Evolutionary conservation across 495 filamentous ascomycete genomes (phyloP).

Genomic region (Podospora fimiseda): DNA sequence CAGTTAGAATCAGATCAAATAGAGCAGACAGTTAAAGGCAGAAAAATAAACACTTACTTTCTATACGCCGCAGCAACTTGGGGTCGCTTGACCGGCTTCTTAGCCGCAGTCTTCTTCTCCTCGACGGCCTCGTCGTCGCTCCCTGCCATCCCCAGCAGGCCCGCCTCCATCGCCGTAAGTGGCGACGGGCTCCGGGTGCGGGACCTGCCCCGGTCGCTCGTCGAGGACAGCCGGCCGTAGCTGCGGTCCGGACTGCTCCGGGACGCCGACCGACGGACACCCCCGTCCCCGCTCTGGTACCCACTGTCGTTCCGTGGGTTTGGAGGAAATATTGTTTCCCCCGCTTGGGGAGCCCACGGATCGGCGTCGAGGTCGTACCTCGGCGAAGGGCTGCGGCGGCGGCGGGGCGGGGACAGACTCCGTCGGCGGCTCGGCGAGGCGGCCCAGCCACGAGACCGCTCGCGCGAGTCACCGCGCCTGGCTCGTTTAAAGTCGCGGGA

Average conservation of each 20-base stretch:
- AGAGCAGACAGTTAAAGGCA: neutral
- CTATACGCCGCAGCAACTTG: conserved; percentile 26
- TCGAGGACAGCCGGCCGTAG: conserved; percentile 4
- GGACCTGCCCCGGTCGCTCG: conserved; percentile 6
- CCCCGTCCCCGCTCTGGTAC: conserved; percentile 27
- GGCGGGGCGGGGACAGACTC: neutral
- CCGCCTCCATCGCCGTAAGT: conserved; percentile 18
- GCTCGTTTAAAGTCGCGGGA: conserved; percentile 16
- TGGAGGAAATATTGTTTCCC: conserved; percentile 15
- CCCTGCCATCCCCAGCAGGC: conserved; percentile 17
- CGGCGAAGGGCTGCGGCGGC: conserved; percentile 4
- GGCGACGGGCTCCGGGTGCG: conserved; percentile 23
- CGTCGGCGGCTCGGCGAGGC: conserved; percentile 5
- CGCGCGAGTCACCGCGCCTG: conserved; percentile 1
- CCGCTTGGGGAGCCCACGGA: conserved; percentile 24
- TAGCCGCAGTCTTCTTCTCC: conserved; percentile 8
- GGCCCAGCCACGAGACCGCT: neutral
- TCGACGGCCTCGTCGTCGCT: conserved; percentile 4
- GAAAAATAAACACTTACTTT: conserved; percentile 11
- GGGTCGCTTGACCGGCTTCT: conserved; percentile 19
- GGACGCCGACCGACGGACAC: neutral
- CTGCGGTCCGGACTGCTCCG: neutral
- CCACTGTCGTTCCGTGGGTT: conserved; percentile 27
- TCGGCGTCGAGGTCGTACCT: conserved; percentile 11
- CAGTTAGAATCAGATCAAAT: neutral